Base-by-base conservation (phyloP, 805 yeast species). In the Maudiozyma bulderi region DNA sequence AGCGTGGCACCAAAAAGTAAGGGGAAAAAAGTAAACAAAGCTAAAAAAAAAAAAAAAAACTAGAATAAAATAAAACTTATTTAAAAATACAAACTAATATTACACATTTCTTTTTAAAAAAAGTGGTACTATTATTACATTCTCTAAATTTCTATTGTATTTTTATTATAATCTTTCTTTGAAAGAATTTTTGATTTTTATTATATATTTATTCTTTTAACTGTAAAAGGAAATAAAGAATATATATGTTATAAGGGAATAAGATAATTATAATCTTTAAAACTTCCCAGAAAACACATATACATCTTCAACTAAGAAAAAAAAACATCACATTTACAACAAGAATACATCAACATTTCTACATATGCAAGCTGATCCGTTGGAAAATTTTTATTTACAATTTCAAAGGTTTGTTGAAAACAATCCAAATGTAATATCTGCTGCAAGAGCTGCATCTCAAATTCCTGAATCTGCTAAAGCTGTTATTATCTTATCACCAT, bases 401-500 rank as follows among this genome's bases (percentile, higher is more conserved):
- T 78, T 77, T 51, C 64, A 67, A 32, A 72, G 66, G 34, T 80
- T 68, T 54, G 66, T 70, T n/a, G 59, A 61, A 11, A 68, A 64
- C 50, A 69, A 60, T 34, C 69, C 72, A 6, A 59, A 63, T 44
- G 68, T 63, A 15, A 61, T 68, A 1, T 62, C 68, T 8, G 66
- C 67, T 4, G 66, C 69, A 2, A 56, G 66, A 43, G 60, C 65
- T 5, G 64, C 69, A 6, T 57, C 67, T 1, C 62, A 59, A 43
- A 60, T 53, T 4, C 68, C 71, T 5, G 70, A 66, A 43, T 60
- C 65, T 37, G 77, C 78, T 37, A 77, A 75, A 53, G 76, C 86
- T 0, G 71, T 82, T 39, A 70, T 86, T 6, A 70, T 86, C 5
- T 63, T 86, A 20, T 80, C 91, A 0, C 91, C 95, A 0, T 71